A percentile compares a stretch with the other conserved stretches of the same genome.
Conservation (phyloP, 345 rosid species). For the Nephelium lappaceum region DNA sequence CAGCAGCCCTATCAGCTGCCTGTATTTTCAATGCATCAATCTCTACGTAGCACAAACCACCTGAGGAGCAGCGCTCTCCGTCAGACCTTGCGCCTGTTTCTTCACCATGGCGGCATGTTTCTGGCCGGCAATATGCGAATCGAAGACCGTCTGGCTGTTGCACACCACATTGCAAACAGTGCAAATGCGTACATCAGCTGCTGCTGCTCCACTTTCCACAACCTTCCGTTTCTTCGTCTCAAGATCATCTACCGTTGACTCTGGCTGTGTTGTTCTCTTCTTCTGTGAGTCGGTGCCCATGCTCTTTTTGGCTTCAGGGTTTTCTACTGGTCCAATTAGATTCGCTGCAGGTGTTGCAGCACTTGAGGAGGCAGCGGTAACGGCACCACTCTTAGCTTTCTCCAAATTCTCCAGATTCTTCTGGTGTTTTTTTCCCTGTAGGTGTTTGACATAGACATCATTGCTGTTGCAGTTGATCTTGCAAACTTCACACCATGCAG, state of each 20-base stretch:
- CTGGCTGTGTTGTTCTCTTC: conserved; percentile 12
- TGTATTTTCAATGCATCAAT: not conserved
- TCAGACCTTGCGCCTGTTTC: conserved; percentile 18
- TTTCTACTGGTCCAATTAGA: conserved; percentile 20
- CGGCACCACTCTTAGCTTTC: conserved; percentile 26
- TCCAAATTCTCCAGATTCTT: conserved; percentile 27
- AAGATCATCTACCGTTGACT: conserved; percentile 26
- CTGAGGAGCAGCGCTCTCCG: not conserved
- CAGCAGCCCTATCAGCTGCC: not conserved
- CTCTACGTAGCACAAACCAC: not conserved
- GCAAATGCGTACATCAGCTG: conserved; percentile 37
- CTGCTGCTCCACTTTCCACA: conserved; percentile 44
- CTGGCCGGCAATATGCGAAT: conserved; percentile 48
- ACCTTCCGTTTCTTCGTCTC: conserved; percentile 43
- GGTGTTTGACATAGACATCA: conserved; percentile 28
- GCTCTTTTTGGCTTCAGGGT: conserved; percentile 1
- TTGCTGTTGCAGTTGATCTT: conserved; percentile 30
- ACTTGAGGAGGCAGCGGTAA: conserved; percentile 14
- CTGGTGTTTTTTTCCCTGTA: conserved; percentile 35
- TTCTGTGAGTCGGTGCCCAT: conserved; percentile 3
- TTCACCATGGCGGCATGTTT: conserved; percentile 57
- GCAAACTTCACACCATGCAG: conserved; percentile 37
- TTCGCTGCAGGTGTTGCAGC: conserved; percentile 4
- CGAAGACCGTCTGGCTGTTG: conserved; percentile 38
- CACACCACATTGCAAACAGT: conserved; percentile 50